Evolutionary conservation across 1,284 basidiomycete species (phyloP).

Genomic region (Ceratobasidium sp.): DNA sequence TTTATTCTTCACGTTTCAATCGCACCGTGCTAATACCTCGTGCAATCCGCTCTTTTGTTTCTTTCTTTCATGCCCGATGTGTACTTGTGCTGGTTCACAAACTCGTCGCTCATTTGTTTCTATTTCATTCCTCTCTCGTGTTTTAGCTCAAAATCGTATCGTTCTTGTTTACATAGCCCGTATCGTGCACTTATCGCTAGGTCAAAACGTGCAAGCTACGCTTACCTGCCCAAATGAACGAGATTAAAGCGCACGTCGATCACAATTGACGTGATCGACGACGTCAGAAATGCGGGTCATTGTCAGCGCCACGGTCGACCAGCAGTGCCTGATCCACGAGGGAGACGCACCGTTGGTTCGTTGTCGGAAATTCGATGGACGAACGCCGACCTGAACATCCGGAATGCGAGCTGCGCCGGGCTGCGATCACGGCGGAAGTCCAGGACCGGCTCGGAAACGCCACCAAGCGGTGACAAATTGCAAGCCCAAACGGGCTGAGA

Average conservation of each 20-base stretch:
- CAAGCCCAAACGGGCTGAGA: constrained; percentile 3
- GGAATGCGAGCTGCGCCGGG: constrained; percentile 1
- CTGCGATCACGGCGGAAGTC: constrained; percentile 3
- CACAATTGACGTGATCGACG: constrained; percentile 4
- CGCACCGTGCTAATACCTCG: too few species aligned
- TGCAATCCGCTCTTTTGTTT: too few species aligned
- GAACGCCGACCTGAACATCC: constrained; percentile 1
- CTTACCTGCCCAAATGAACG: neutral
- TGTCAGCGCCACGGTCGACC: constrained; percentile 1
- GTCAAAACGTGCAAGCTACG: too few species aligned
- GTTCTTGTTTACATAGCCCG: too few species aligned
- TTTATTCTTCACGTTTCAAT: too few species aligned
- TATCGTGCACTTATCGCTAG: too few species aligned
- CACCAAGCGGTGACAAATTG: constrained; percentile 4
- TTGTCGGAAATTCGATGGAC: constrained; percentile 4
- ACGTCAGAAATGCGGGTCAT: neutral
- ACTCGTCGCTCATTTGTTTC: too few species aligned
- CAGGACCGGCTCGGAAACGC: constrained; percentile 6
- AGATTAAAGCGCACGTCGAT: constrained; percentile 5
- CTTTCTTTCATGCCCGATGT: too few species aligned
- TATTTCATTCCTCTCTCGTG: too few species aligned
- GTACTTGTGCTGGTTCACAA: too few species aligned
- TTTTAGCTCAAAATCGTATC: too few species aligned
- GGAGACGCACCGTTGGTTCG: constrained; percentile 4
- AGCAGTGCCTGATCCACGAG: neutral